Base-by-base conservation (phyloP, 2,329 filamentous ascomycete genomes). In the Pyrenophora seminiperda region DNA sequence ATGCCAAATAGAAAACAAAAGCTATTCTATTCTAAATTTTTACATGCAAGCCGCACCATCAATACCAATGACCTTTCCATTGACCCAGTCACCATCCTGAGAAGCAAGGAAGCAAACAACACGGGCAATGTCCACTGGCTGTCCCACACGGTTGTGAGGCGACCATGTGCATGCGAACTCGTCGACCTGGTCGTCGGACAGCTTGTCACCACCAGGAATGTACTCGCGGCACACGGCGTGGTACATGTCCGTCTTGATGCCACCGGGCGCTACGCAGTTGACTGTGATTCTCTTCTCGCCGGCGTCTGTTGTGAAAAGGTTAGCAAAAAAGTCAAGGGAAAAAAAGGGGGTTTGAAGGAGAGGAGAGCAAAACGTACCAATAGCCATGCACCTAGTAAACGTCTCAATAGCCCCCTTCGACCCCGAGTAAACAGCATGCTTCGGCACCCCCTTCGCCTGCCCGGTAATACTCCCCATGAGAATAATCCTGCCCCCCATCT, bases 51-150 rank as follows among this genome's bases (percentile, higher is more conserved):
- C 73, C 62, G 72, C 73, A 32, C 73, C 73, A 43, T 75, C 72
- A 46, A 78, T 77, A 54, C 77, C 78, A 56, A 80, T 77, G 66
- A 81, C 76, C 74, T 81, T 81, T 67, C 78, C 78, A 67, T 80
- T 81, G 53, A 81, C 74, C 79, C 67, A 80, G 66, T 86, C 76
- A 69, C 83, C 70, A 72, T 85, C 73, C 76, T 86, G 73, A 69
- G 81, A 72, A 62, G 83, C 68, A 71, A 86, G 61, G 78, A 83
- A 76, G 75, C 81, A 83, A 48, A 86, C 84, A 14, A 86, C 83
- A 54, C 84, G 81, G 55, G 85, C 85, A 68, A 88, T 83, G 67
- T 88, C 85, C 66, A 86, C 82, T 49, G 85, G 85, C 57, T 87
- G 83, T 59, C 85, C 85, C 51, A 87, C 84, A 66, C 85, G 82